Base-by-base conservation (phyloP, 495 filamentous ascomycete species). In the Delitschia confertaspora region DNA sequence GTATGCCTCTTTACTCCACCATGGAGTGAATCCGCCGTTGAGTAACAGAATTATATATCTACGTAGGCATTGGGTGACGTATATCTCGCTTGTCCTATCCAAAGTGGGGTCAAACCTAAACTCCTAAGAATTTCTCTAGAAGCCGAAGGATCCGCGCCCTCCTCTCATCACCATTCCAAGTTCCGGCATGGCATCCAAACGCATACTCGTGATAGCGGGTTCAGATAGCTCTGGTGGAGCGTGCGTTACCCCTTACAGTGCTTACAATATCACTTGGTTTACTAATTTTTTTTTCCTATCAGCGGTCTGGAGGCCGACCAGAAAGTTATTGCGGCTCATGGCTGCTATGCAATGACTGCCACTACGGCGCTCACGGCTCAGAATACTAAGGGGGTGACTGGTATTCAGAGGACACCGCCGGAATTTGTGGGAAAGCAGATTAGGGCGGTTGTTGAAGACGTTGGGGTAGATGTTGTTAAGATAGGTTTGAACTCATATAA, bases 241-340 rank as follows among this genome's bases (percentile, higher is more conserved):
- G 83, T 89, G 72, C 67, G 83, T 68, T 25, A 31, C 27, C 42
- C 45, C 18, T 31, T 23, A 43, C 45, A 19, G 53, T 42, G n/a
- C 43, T 49, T 45, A 24, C 36, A 31, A 34, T 30, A 14, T 33
- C 4, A 47, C 10, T 32, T 23, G 16, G 20, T 33, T 49, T 27
- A 41, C 42, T 33, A 26, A 43, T 31, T 30, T 16, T 33, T 9
- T 13, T 19, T n/a, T n/a, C n/a, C n/a, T 2, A 19, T 11, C 50
- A 94, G 87, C 29, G 91, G 91, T n/a, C 76, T 98, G 29, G 91
- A 98, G 60, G 91, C 91, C 22, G 91, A 98, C 64, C 88, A 95
- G 63, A 89, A 91, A 58, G 88, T 93, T 38, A 80, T 95, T 25
- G 83, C 88, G 19, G 83, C 84, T 13, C 85, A 95, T 74, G 80